These are phyloP conservation scores for Nothophaeocryptopus gaeumannii DNA, from an alignment of 2,329 filamentous ascomycete species.

Conservation along the genomic window DNA sequence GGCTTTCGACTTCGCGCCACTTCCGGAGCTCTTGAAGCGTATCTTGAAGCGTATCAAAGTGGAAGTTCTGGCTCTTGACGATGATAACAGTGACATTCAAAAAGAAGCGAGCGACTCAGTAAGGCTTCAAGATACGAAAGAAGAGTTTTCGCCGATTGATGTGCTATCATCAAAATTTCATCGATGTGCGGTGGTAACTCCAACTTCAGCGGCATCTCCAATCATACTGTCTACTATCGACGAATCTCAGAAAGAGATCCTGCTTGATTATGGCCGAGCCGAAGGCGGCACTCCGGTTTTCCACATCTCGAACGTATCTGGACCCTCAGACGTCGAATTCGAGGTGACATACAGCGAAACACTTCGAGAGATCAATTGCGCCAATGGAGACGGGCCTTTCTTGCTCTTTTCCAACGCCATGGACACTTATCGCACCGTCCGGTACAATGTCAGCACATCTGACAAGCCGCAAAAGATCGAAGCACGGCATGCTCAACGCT, in stretches of 20 bases:
- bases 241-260: not conserved
- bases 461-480: not conserved
- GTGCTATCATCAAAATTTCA: no score
- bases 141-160: no score
- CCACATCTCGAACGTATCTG: not conserved
- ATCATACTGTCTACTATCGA: not conserved
- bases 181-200: not conserved
- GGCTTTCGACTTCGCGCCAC: no score
- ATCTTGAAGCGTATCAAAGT: no score
- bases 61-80: no score
- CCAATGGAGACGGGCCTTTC: not conserved
- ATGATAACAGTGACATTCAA: no score
- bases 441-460: not conserved
- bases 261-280: not conserved
- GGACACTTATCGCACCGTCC: not conserved
- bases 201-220: not conserved
- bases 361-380: not conserved
- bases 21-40: no score
- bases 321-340: not conserved
- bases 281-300: not conserved
- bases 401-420: constrained; percentile 1
- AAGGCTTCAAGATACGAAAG: no score
- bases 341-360: constrained; percentile 1
- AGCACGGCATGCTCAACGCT: not conserved
- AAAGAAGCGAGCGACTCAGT: no score